phyloP scores from a whole-genome alignment of 306 rosid species.

The Trifolium subterraneum region DNA sequence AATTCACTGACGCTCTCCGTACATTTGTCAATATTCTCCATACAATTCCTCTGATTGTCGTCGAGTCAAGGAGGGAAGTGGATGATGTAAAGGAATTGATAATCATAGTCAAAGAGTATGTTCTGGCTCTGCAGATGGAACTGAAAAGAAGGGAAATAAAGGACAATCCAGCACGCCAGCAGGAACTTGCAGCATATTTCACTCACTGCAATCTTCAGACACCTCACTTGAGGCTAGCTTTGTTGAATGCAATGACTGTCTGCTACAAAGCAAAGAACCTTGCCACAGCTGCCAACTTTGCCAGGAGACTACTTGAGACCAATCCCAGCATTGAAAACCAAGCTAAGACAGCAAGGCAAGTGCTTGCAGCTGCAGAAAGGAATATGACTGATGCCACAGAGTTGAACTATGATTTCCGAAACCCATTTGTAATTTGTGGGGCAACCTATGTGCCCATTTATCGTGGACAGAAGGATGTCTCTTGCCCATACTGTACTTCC shows the following conservation, averaged over 20 bases:
- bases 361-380: conserved; percentile 89
- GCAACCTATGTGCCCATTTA: conserved; percentile 88
- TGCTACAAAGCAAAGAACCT: conserved; percentile 88
- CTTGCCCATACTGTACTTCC: conserved; percentile 87
- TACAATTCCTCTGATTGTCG: conserved; percentile 81
- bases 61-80: conserved; percentile 90
- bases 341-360: conserved; percentile 86
- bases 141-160: conserved; percentile 76
- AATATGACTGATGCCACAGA: conserved; percentile 73
- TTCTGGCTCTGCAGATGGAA: conserved; percentile 80
- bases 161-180: conserved; percentile 75
- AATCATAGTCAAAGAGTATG: conserved; percentile 83
- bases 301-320: conserved; percentile 86
- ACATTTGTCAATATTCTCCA: conserved; percentile 72
- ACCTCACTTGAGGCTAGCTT: conserved; percentile 91
- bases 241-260: conserved; percentile 71
- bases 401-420: conserved; percentile 86
- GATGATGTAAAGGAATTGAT: conserved; percentile 92
- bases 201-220: conserved; percentile 92
- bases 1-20: conserved; percentile 73
- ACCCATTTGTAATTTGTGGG: conserved; percentile 91
- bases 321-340: conserved; percentile 83
- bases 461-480: conserved; percentile 84
- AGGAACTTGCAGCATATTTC: conserved; percentile 96
- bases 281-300: conserved; percentile 82